Percentiles rank a stretch among this genome's conserved stretches.
These are phyloP conservation scores for Rhodotorula sp. DNA, from an alignment of 1,284 basidiomycete genomes.

Conservation along the genomic window DNA sequence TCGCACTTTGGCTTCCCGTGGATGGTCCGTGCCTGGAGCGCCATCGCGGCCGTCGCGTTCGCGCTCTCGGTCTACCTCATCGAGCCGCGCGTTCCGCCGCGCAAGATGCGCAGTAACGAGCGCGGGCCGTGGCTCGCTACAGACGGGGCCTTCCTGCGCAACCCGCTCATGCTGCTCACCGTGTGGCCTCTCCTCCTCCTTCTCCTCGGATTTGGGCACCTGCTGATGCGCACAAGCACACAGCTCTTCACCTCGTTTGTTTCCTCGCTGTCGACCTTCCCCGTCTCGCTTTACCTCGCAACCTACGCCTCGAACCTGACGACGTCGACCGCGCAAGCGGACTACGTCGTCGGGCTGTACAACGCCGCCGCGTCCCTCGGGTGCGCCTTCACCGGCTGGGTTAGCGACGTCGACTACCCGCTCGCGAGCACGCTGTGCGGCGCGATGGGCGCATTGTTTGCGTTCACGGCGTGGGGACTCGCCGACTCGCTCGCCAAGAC, in stretches of 20 bases:
- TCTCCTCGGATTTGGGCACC: neutral
- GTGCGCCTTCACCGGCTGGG: slow-evolving; percentile 20
- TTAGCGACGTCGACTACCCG: slow-evolving; percentile 9
- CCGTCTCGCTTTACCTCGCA: slow-evolving; percentile 27
- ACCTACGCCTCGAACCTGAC: slow-evolving; percentile 20
- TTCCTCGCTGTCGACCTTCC: slow-evolving; percentile 35
- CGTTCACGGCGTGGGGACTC: slow-evolving; percentile 25
- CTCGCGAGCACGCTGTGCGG: slow-evolving; percentile 10
- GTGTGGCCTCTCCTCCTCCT: neutral
- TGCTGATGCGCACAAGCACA: too few species aligned
- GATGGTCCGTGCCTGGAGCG: slow-evolving; percentile 31
- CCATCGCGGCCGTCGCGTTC: slow-evolving; percentile 12
- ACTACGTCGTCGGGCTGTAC: slow-evolving; percentile 8
- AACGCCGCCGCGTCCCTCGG: slow-evolving; percentile 20
- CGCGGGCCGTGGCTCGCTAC: slow-evolving; percentile 9
- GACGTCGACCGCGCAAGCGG: neutral
- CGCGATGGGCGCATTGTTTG: slow-evolving; percentile 7
- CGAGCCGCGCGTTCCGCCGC: slow-evolving; percentile 26
- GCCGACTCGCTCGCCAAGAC: slow-evolving; percentile 15
- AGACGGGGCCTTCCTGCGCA: slow-evolving; percentile 18
- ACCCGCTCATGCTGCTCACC: slow-evolving; percentile 30
- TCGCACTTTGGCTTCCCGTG: slow-evolving; percentile 19
- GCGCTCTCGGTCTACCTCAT: slow-evolving; percentile 11
- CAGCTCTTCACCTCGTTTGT: slow-evolving; percentile 26
- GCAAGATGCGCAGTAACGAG: slow-evolving; percentile 7